phyloP scores from a whole-genome alignment of 1,284 basidiomycete genomes.

The Gymnopus androsaceus region DNA sequence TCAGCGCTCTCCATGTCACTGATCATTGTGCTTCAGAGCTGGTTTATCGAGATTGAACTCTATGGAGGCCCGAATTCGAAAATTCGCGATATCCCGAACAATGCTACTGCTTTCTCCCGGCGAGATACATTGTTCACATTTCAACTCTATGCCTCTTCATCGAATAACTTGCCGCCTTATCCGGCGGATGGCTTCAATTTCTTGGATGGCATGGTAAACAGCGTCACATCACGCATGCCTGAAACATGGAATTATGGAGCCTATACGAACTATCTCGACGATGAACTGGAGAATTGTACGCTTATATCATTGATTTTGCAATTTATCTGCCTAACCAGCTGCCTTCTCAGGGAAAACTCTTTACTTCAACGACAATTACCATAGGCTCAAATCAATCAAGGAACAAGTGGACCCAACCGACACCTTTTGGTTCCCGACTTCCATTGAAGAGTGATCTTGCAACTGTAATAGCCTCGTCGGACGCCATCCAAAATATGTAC shows the following conservation, averaged over 20 bases:
- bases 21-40: constrained; percentile 19
- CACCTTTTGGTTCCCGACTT: constrained; percentile 13
- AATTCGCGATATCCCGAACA: constrained; percentile 22
- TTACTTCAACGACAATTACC: constrained; percentile 15
- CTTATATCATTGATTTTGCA: too few relatives aligned
- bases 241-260: constrained; percentile 19
- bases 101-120: constrained; percentile 29
- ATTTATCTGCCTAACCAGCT: too few relatives aligned
- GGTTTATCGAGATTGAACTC: constrained; percentile 28
- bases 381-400: constrained; percentile 9
- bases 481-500: too few relatives aligned
- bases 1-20: not conserved
- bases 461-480: too few relatives aligned
- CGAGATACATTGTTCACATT: constrained; percentile 27
- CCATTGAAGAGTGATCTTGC: constrained; percentile 7
- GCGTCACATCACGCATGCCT: constrained; percentile 18
- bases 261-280: constrained; percentile 21
- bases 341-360: constrained; percentile 17
- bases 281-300: constrained; percentile 19
- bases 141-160: constrained; percentile 30
- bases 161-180: constrained; percentile 23
- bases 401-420: constrained; percentile 6
- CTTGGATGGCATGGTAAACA: constrained; percentile 20
- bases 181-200: constrained; percentile 27
- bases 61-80: constrained; percentile 29